Conservation (phyloP, 202 grass and related monocot species). For the Eragrostis tef region DNA sequence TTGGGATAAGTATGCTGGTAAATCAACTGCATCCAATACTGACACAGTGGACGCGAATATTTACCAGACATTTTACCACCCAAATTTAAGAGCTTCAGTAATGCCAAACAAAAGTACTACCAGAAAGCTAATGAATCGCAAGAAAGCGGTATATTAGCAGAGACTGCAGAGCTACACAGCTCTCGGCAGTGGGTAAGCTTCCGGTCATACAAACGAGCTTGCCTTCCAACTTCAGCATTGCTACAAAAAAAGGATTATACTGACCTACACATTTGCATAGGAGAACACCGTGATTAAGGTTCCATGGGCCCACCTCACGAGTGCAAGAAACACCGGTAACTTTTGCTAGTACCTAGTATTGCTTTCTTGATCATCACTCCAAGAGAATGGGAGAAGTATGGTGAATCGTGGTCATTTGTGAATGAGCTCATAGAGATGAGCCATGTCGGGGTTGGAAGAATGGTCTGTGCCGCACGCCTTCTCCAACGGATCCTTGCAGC, state of each 20-base stretch:
- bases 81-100: slow-evolving; percentile 7
- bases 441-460: slow-evolving; percentile 36
- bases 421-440: slow-evolving; percentile 64
- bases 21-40: not conserved
- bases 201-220: slow-evolving; percentile 30
- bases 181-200: slow-evolving; percentile 42
- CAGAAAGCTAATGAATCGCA: slow-evolving; percentile 21
- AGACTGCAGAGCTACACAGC: slow-evolving; percentile 34
- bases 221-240: slow-evolving; percentile 41
- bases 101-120: not conserved
- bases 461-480: slow-evolving; percentile 55
- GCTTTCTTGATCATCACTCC: slow-evolving; percentile 36
- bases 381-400: slow-evolving; percentile 37
- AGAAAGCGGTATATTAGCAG: slow-evolving; percentile 36
- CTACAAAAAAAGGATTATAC: slow-evolving; percentile 40
- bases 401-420: slow-evolving; percentile 63
- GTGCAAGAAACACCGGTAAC: slow-evolving; percentile 45
- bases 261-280: slow-evolving; percentile 52
- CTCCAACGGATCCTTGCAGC: slow-evolving; percentile 71
- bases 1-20: not conserved
- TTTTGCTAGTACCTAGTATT: slow-evolving; percentile 43
- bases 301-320: slow-evolving; percentile 37
- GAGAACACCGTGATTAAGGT: slow-evolving; percentile 39
- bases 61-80: not conserved
- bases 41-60: not conserved